Base-by-base conservation (phyloP, 352 stramenopile genomes). In the Phytophthora europaea region DNA sequence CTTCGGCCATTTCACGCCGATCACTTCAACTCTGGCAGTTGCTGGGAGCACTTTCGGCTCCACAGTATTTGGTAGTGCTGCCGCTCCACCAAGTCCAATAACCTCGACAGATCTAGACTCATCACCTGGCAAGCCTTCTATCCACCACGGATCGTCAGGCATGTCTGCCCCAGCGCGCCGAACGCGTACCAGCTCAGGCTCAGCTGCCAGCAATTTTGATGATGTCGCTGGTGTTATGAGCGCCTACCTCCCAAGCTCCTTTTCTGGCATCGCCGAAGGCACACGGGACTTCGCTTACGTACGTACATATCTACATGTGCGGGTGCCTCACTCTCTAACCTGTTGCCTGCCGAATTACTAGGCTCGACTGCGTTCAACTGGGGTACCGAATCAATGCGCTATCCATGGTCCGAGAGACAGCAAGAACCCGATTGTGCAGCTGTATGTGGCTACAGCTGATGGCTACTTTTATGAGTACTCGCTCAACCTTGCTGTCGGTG, bases 381-480 rank as follows among this genome's bases (percentile, higher is more conserved):
- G 88, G 16, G 78, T 95, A 16, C 86, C 87, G 9, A 95, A 95
- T 38, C 73, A 90, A 20, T 95, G 88, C 66, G 90, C 88, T 16
- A 78, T 97, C n/a, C 89, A 94, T 57, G 90, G 90, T 1, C 90
- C 90, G 6, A 83, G 78, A 50, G 83, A 93, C 48, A 45, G 56
- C 1, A 77, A 69, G 2, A 85, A 85, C 36, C 79, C 87, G 12
- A 64, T 87, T 34, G 82, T 90, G 10, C 85, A 94, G 70, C 73
- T 97, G 7, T 93, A 95, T 52, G 89, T 97, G 12, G 87, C 86
- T 52, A 97, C 90, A 1, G 80, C 75, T 0, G 89, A 95, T 20
- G 90, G 88, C 7, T 95, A 90, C 63, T 97, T 97, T 70, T 97
- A 95, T 70, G 88, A 97, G 54, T 97, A 97, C 60, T 93, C 89